phyloP scores from a whole-genome alignment of 371 early-diverging fungal genomes.

The Quaeritorhiza haematococci region DNA sequence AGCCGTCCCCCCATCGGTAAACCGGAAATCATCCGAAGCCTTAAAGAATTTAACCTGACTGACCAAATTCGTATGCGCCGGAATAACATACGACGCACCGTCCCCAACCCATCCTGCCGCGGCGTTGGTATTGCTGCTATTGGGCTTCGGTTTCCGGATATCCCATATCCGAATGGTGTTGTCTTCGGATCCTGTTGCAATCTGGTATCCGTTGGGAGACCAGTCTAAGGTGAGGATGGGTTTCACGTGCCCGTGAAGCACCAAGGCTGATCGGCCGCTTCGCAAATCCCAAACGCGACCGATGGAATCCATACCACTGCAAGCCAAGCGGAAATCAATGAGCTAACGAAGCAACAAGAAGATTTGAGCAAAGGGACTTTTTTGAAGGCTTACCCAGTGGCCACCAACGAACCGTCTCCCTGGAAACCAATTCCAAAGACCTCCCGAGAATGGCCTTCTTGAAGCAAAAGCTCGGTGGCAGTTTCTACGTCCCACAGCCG shows the following conservation, averaged over 20 bases:
- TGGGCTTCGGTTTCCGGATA: constrained; percentile 74
- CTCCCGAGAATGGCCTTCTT: constrained; percentile 91
- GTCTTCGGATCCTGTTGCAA: constrained; percentile 46
- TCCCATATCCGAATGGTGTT: constrained; percentile 73
- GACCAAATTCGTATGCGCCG: constrained; percentile 88
- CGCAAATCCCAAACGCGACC: constrained; percentile 95
- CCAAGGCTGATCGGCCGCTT: constrained; percentile 83
- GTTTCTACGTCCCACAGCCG: constrained; percentile 88
- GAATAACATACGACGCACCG: constrained; percentile 72
- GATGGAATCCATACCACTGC: constrained; percentile 79
- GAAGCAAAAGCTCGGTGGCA: constrained; percentile 70
- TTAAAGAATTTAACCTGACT: constrained; percentile 76
- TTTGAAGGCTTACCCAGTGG: constrained; percentile 64
- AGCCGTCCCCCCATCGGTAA: constrained; percentile 4
- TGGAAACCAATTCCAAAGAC: constrained; percentile 89
- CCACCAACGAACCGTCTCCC: constrained; percentile 83
- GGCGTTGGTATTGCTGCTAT: too few species aligned
- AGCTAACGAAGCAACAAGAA: too few species aligned
- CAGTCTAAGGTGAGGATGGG: constrained; percentile 85
- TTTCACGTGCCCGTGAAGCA: constrained; percentile 85
- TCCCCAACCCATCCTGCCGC: too few species aligned
- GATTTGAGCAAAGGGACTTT: not conserved
- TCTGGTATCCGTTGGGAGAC: constrained; percentile 76
- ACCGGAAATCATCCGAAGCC: constrained; percentile 30
- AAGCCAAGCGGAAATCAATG: too few species aligned